phyloP scores from a whole-genome alignment of 1,284 basidiomycete species.

The Trichosporon asahii region DNA sequence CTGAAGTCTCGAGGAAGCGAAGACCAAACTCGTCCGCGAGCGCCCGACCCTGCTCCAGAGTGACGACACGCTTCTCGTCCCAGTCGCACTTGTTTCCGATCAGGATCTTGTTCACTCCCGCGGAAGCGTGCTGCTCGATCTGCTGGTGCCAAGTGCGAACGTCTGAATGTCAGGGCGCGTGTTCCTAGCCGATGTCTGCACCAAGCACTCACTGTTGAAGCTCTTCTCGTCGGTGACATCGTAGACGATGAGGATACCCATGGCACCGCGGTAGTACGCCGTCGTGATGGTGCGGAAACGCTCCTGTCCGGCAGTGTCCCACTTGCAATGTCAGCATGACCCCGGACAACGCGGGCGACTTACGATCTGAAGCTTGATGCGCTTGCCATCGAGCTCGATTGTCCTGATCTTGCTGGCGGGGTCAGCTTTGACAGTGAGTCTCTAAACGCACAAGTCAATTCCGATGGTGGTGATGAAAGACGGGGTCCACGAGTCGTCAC shows the following conservation, averaged over 20 bases:
- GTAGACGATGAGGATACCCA: constrained; percentile 98
- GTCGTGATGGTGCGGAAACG: constrained; percentile 99
- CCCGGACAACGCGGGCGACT: constrained; percentile 42
- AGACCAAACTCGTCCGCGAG: constrained; percentile 80
- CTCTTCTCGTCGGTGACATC: constrained; percentile 98
- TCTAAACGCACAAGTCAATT: constrained; percentile 49
- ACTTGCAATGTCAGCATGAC: constrained; percentile 56
- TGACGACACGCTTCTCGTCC: constrained; percentile 92
- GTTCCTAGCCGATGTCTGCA: not conserved
- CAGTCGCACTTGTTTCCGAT: constrained; percentile 99
- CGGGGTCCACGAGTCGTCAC: constrained; percentile 99
- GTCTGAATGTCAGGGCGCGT: constrained; percentile 57
- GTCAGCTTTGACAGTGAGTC: not conserved
- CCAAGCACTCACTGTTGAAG: constrained; percentile 76
- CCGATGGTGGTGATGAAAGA: constrained; percentile 99
- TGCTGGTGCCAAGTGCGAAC: constrained; percentile 98
- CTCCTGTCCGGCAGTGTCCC: constrained; percentile 99
- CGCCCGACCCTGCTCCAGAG: constrained; percentile 64
- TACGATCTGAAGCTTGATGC: constrained; percentile 98
- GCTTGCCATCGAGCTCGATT: constrained; percentile 99
- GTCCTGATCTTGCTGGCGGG: constrained; percentile 70
- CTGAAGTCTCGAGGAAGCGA: constrained; percentile 96
- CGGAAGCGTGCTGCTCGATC: constrained; percentile 97
- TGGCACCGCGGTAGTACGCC: constrained; percentile 99
- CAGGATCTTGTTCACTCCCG: constrained; percentile 98